A percentile compares a stretch with the other conserved stretches of the same genome.
These are phyloP conservation scores for Candida namnaoensis DNA, from an alignment of 805 yeast species.

Conservation along the genomic window DNA sequence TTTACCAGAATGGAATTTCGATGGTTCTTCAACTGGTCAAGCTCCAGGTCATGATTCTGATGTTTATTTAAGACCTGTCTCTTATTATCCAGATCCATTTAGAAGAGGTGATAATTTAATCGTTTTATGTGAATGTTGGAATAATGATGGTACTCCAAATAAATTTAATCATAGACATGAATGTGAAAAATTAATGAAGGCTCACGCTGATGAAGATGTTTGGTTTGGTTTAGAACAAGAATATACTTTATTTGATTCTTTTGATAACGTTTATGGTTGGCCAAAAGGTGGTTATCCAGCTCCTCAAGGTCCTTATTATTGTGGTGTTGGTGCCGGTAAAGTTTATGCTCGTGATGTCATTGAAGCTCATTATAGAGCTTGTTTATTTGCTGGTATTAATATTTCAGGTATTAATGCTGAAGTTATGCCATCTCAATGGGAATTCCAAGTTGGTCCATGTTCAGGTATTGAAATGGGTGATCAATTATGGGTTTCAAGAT, in stretches of 20 bases:
- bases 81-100: constrained; percentile 93
- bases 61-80: constrained; percentile 90
- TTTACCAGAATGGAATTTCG: constrained; percentile 98
- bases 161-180: constrained; percentile 97
- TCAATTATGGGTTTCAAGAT: constrained; percentile 94
- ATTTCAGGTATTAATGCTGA: constrained; percentile 98
- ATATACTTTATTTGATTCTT: constrained; percentile 91
- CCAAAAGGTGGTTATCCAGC: constrained; percentile 99
- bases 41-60: constrained; percentile 98
- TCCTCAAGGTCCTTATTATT: constrained; percentile 99
- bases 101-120: constrained; percentile 96
- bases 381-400: constrained; percentile 84
- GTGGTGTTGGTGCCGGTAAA: constrained; percentile 99
- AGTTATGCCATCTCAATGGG: constrained; percentile 99
- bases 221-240: constrained; percentile 99
- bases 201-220: constrained; percentile 73
- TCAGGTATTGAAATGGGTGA: constrained; percentile 95
- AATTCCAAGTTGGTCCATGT: constrained; percentile 99
- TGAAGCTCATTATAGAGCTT: constrained; percentile 98
- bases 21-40: constrained; percentile 97
- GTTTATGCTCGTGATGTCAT: constrained; percentile 97
- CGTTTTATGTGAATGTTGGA: constrained; percentile 94
- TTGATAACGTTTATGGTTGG: constrained; percentile 92
- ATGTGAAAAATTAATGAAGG: constrained; percentile 90
- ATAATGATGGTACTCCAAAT: constrained; percentile 98